Base-by-base conservation (phyloP, 352 stramenopile genomes). In the Globisporangium alternatum region DNA sequence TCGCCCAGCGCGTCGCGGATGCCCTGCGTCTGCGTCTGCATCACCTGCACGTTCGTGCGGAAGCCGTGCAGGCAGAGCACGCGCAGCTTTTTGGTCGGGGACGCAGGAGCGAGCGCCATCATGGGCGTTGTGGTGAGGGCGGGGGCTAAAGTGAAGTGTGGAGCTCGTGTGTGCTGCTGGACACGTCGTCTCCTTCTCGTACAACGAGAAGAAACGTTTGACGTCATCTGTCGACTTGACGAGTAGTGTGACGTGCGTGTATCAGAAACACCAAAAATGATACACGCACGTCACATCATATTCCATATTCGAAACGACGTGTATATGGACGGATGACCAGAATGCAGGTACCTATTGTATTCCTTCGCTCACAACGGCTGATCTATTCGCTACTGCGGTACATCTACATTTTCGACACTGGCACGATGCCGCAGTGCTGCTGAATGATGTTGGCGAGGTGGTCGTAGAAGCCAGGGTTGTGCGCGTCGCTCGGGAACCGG, bases 11-110 rank as follows among this genome's bases (percentile, higher is more conserved):
- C 70, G 6, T 66, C 61, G 45, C 72, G 76, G 57, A 87, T 55
- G 0, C 76, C 74, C 15, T 76, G 76, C 15, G 73, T 77, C 58
- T 87, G 78, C 51, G 76, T 69, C 41, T 64, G 37, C 76, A 87
- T 84, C 53, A 87, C 75, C 39, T 74, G 47, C 41, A 64, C 63
- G 62, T 87, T 87, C 12, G 78, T 87, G 44, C 78, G 78, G 67
- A 80, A 87, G 35, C 78, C 78, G 57, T 87, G 78, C n/a, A 85
- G 64, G 41, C 77, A 85, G 21, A 85, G 51, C 61, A 83, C 72
- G 21, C 77, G 74, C 19, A 85, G 67, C 61, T 80, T 80, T 44
- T 59, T 60, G 15, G 30, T 35, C 12, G 56, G 15, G 15, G 37
- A 39, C 10, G 55, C 30, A 13, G 55, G n/a, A 21, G 37, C 15